Conservation (phyloP, 192 early-diverging fungal species). For the Rhizoclosmatium sp. region DNA sequence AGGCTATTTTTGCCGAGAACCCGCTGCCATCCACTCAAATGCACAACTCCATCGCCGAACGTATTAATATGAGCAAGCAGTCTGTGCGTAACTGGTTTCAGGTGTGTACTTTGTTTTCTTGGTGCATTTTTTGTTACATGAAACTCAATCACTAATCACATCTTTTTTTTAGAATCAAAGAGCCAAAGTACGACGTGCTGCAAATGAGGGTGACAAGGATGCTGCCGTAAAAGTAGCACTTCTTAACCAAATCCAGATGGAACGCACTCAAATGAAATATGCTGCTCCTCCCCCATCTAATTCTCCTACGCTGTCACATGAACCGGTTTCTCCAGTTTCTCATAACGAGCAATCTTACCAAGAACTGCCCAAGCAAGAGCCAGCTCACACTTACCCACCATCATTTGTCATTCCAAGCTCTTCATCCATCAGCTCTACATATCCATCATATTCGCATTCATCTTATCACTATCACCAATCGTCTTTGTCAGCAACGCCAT, state of each 20-base stretch:
- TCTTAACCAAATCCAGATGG: neutral
- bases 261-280: neutral
- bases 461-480: neutral
- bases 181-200: neutral
- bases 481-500: neutral
- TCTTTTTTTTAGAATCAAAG: neutral
- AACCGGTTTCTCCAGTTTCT: neutral
- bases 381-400: neutral
- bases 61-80: neutral
- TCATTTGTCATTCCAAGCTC: neutral
- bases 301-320: neutral
- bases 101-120: neutral
- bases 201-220: neutral
- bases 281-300: neutral
- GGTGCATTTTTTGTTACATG: neutral
- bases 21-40: neutral
- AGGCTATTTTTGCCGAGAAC: conserved; percentile 47
- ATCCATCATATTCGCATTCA: neutral
- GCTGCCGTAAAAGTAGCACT: neutral
- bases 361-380: neutral
- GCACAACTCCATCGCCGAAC: conserved; percentile 1
- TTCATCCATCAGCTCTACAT: neutral
- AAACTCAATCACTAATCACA: neutral
- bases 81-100: conserved; percentile 11
- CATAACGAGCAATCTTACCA: neutral